Evolutionary conservation across 441 rosid species (phyloP), one percentile per base, ranked within the genome.

Genomic region (Arabidopsis lyrata): DNA sequence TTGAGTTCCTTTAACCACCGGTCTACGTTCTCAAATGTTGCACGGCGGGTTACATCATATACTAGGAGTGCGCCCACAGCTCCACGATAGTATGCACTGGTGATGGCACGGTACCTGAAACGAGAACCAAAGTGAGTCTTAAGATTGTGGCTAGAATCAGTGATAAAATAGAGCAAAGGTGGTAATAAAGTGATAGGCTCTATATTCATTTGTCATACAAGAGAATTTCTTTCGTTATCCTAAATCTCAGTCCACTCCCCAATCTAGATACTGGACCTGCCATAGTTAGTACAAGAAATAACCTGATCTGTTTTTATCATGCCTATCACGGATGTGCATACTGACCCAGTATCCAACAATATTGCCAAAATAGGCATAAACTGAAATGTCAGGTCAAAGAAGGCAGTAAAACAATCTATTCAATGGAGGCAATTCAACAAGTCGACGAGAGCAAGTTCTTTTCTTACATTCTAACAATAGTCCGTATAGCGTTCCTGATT

Each of bases 11-110:
- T 80, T 49, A 80, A 67, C 83, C 83, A 80, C 64, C 83, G 66
- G 38, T 80, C 83, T 6, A 80, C 83, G 31, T 76, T 80, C 68
- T 80, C 83, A 50, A 80, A 80, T 10, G 83, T 80, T 55, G 83
- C 76, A 60, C 77, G 83, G 11, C 83, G 83, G 12, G 83, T 80
- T 22, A 77, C 80, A 50, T 80, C 83, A 2, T 80, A 80, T 58
- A 80, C 83, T 24, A 80, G 75, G 14, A 80, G 80, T 24, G 83
- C 83, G 0, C 83, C 83, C 14, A 74, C 83, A 5, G 83, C 83
- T 72, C 83, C 83, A 47, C 83, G 83, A 68, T 80, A 80, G 72
- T 80, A 80, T 66, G 83, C 83, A 57, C 83, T 80, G 1, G 83
- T 80, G 53, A 80, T 80, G 48, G 83, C 83, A 15, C 83, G 83